These are phyloP conservation scores for Penicillium hordei DNA, from an alignment of 2,329 filamentous ascomycete genomes.

Conservation along the genomic window DNA sequence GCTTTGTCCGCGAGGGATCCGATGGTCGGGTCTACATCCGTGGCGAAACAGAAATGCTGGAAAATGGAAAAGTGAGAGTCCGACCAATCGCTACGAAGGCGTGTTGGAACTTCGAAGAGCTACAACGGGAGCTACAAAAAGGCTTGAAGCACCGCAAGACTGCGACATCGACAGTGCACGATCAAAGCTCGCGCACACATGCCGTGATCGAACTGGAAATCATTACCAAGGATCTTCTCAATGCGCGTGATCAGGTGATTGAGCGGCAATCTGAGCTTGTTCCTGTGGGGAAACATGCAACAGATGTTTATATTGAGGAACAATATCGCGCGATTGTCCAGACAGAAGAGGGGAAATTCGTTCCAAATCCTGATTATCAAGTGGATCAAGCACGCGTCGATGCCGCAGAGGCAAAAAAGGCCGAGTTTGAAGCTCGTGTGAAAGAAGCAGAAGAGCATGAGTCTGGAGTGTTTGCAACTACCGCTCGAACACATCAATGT, in stretches of 20 bases:
- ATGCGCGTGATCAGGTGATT: conserved; percentile 40
- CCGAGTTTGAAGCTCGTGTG: conserved; percentile 36
- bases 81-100: conserved; percentile 34
- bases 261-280: conserved; percentile 49
- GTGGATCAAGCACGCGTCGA: conserved; percentile 43
- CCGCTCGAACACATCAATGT: conserved; percentile 24
- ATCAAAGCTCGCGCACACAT: conserved; percentile 49
- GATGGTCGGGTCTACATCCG: conserved; percentile 45
- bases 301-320: conserved; percentile 44
- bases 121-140: conserved; percentile 30
- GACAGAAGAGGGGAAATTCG: conserved; percentile 34
- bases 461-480: conserved; percentile 21
- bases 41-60: conserved; percentile 44
- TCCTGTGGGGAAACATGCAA: conserved; percentile 46
- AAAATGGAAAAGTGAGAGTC: conserved; percentile 45
- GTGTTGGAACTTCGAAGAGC: conserved; percentile 38
- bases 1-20: conserved; percentile 43
- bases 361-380: conserved; percentile 36
- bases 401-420: conserved; percentile 41
- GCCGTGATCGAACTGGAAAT: conserved; percentile 47
- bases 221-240: conserved; percentile 37
- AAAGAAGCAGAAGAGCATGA: conserved; percentile 38
- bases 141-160: conserved; percentile 35
- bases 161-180: conserved; percentile 44
- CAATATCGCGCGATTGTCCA: conserved; percentile 31